phyloP scores from a whole-genome alignment of 306 rosid genomes.

The Morella rubra region DNA sequence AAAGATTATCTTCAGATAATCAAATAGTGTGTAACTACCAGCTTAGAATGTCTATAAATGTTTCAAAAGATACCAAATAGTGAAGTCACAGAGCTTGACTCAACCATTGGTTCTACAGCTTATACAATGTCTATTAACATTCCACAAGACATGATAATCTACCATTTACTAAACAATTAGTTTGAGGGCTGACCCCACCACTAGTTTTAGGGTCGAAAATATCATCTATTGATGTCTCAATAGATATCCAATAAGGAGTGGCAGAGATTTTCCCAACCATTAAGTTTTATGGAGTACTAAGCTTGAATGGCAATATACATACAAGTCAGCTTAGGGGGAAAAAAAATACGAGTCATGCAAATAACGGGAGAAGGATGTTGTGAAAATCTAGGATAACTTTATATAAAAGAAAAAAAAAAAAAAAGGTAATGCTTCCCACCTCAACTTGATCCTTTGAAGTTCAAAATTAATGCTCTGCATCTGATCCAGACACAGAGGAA shows the following conservation, averaged over 20 bases:
- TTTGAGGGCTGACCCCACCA: no score
- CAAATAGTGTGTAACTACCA: no score
- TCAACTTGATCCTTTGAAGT: constrained; percentile 42
- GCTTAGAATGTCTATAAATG: no score
- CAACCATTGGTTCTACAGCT: no score
- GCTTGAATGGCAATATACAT: neutral
- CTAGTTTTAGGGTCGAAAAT: no score
- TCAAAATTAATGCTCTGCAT: constrained; percentile 59
- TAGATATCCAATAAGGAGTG: neutral
- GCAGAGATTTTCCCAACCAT: neutral
- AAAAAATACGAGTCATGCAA: neutral
- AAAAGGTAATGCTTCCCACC: constrained; percentile 38
- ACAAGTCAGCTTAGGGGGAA: neutral
- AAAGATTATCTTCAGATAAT: no score
- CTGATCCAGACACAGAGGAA: constrained; percentile 89
- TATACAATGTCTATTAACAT: no score
- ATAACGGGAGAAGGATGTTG: neutral
- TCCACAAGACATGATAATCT: no score
- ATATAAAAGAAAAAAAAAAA: neutral
- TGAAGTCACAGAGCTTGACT: no score
- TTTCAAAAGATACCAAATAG: no score
- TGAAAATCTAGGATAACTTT: neutral
- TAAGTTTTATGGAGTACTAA: neutral
- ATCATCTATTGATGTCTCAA: neutral
- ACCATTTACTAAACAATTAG: no score